Percentiles rank a stretch among this genome's conserved stretches.
Evolutionary conservation across 371 early-diverging fungal genomes (phyloP).

Genomic region (Smittium culicis): DNA sequence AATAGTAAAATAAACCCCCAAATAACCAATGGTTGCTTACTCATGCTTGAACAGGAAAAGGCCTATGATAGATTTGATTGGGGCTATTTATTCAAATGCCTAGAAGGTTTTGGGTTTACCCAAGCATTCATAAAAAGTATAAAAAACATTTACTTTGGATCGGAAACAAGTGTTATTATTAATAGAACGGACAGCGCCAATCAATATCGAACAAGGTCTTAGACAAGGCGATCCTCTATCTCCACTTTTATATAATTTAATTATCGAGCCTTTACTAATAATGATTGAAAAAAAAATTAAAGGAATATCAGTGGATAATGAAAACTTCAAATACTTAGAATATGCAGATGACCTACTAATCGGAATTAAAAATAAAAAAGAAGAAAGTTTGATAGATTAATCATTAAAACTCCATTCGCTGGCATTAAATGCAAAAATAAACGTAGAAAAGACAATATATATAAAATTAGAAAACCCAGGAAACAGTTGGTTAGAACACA

Average conservation of each 20-base stretch:
- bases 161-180: slow-evolving; percentile 6
- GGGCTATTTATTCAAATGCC: slow-evolving; percentile 6
- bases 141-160: background rate
- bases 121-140: background rate
- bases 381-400: background rate
- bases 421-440: slow-evolving; percentile 9
- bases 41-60: slow-evolving; percentile 11
- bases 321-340: background rate
- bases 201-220: slow-evolving; percentile 11
- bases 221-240: slow-evolving; percentile 15
- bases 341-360: slow-evolving; percentile 15
- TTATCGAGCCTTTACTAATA: slow-evolving; percentile 12
- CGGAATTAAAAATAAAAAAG: background rate
- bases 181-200: background rate
- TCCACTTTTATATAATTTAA: slow-evolving; percentile 14
- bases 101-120: background rate
- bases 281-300: background rate
- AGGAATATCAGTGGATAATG: background rate
- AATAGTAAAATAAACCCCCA: background rate
- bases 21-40: background rate
- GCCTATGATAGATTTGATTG: slow-evolving; percentile 10
- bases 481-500: no score
- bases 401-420: background rate
- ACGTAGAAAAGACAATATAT: background rate
- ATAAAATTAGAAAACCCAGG: slow-evolving; percentile 8